Conservation (phyloP, 2,329 filamentous ascomycete species). For the Aspergillus persii region DNA sequence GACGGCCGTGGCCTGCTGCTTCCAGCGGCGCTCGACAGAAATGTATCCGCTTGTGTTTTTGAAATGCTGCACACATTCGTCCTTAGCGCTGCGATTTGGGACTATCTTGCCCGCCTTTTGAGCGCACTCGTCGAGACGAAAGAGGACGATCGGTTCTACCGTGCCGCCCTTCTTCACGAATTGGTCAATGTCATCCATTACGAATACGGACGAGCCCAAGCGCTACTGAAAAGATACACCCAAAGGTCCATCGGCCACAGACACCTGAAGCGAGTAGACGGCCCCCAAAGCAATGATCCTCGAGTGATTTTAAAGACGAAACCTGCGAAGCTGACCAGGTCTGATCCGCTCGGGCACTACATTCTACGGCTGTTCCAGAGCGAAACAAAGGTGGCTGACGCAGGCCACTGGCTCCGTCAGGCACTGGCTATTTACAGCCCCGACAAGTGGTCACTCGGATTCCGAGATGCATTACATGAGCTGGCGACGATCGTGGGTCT, state of each 20-base stretch:
- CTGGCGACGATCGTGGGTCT: not conserved
- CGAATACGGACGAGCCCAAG: slow-evolving; percentile 43
- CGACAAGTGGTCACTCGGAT: too few relatives aligned
- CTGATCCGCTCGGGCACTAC: slow-evolving; percentile 44
- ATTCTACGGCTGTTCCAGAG: slow-evolving; percentile 47
- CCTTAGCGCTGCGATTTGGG: slow-evolving; percentile 40
- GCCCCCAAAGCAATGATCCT: slow-evolving; percentile 34
- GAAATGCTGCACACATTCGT: slow-evolving; percentile 41
- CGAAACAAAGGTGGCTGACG: slow-evolving; percentile 34
- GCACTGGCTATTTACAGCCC: slow-evolving; percentile 20
- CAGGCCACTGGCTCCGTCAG: slow-evolving; percentile 44
- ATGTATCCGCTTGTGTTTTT: slow-evolving; percentile 44
- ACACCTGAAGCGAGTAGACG: slow-evolving; percentile 45
- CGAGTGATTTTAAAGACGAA: slow-evolving; percentile 44
- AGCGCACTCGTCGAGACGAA: slow-evolving; percentile 24
- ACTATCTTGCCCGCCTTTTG: slow-evolving; percentile 41
- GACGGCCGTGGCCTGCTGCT: slow-evolving; percentile 47
- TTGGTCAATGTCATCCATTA: slow-evolving; percentile 47
- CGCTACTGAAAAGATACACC: slow-evolving; percentile 43
- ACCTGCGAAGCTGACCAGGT: slow-evolving; percentile 38
- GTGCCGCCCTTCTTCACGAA: slow-evolving; percentile 45
- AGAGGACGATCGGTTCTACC: slow-evolving; percentile 28
- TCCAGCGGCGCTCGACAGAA: slow-evolving; percentile 41
- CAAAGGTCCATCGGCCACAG: slow-evolving; percentile 36
- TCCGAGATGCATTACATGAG: not conserved